Evolutionary conservation across 352 stramenopile genomes (phyloP), one percentile per base, ranked within the genome.

Genomic region (Phytophthora melonis): DNA sequence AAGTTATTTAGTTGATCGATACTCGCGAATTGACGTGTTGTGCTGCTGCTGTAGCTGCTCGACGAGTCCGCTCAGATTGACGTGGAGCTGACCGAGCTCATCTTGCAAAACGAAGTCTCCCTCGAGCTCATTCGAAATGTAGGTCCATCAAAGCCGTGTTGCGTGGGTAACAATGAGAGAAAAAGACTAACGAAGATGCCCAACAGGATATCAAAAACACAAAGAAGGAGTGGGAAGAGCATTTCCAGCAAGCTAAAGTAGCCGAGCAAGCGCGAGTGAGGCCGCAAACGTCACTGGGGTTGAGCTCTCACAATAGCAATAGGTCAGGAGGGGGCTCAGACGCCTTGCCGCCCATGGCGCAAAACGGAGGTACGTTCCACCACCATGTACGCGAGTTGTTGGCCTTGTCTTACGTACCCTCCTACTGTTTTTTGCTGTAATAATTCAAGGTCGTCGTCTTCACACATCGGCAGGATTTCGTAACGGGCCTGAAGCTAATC

Each of bases 31-130:
- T 47, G 14, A n/a, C 23, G 23, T 47, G 14, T 3, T 8, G 43
- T 21, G 45, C 27, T 30, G 30, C n/a, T 63, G 13, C 5, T 43
- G 21, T 18, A 90, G 79, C 68, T 96, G 16, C 78, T 96, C 21
- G 84, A 94, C 19, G 89, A 96, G 27, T 93, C 87, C 5, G 85
- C 89, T 19, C 58, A 76, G 30, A 82, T 96, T 49, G 87, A 94
- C 52, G 75, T 94, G 25, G 87, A 96, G 72, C 72, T 96, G 23
- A 96, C 89, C 0, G 87, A 93, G 70, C 74, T 96, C 32, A 96
- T 94, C 39, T 66, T 96, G 57, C 86, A 96, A 62, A 96, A 96
- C 74, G 89, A 96, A 75, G 83, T 94, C 13, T 90, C 87, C 19
- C 84, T 96, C 25, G 80, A 96, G 65, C 69, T 96, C 54, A 96